Percentiles rank a stretch among this genome's conserved stretches.
Conservation (phyloP, 2,329 filamentous ascomycete genomes). For the Cercospora zeae-maydis region DNA sequence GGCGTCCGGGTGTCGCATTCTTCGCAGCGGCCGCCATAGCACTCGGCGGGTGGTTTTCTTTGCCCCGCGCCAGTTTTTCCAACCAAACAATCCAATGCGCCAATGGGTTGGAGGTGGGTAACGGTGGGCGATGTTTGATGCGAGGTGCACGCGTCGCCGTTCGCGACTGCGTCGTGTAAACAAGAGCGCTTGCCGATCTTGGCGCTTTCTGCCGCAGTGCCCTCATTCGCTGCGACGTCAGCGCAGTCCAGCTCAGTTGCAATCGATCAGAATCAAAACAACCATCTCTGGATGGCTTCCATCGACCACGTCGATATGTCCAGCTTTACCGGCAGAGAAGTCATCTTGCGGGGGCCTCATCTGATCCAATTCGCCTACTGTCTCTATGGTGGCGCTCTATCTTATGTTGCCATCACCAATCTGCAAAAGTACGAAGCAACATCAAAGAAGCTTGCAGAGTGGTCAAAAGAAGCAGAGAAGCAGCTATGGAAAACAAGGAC, state of each 20-base stretch:
- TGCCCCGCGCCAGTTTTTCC: constrained; percentile 29
- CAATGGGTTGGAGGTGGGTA: constrained; percentile 1
- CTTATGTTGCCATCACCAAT: constrained; percentile 44
- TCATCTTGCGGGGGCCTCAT: constrained; percentile 34
- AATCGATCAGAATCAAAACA: neutral
- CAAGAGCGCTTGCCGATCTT: neutral
- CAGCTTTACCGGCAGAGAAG: constrained; percentile 7
- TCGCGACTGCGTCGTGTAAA: constrained; percentile 2
- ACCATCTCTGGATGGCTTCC: neutral
- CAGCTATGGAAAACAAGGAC: constrained; percentile 46
- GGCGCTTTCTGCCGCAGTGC: neutral
- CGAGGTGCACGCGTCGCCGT: neutral
- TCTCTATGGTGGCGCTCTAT: constrained; percentile 44
- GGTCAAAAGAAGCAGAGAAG: constrained; percentile 42
- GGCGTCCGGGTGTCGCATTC: constrained; percentile 29
- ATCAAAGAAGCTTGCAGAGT: constrained; percentile 45
- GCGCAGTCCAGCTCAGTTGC: neutral
- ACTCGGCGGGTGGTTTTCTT: constrained; percentile 31
- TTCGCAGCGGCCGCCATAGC: constrained; percentile 29
- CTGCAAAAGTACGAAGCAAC: constrained; percentile 46
- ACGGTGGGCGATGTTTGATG: neutral
- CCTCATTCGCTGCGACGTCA: neutral
- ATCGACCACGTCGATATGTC: constrained; percentile 12
- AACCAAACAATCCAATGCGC: constrained; percentile 7
- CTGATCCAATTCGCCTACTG: constrained; percentile 41